A percentile compares a stretch with the other conserved stretches of the same genome.
Conservation (phyloP, 2,329 filamentous ascomycete species). For the Aspergillus oerlinghausenensis region DNA sequence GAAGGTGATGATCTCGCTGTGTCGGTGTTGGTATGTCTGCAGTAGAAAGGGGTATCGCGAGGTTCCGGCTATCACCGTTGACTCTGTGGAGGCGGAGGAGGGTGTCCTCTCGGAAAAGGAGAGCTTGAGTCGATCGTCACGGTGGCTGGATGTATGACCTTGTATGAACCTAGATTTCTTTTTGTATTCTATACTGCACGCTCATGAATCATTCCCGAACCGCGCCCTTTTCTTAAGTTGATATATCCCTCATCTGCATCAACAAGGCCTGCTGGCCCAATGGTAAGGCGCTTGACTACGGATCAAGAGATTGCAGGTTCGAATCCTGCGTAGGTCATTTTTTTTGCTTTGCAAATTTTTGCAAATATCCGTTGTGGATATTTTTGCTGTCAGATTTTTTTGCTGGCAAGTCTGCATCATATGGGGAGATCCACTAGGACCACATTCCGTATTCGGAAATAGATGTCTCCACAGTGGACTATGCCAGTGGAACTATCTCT, state of each 20-base stretch:
- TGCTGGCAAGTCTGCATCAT: not conserved
- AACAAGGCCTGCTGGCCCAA: constrained; percentile 32
- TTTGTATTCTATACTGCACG: not conserved
- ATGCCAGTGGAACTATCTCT: too few relatives aligned
- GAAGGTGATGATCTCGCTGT: constrained; percentile 11
- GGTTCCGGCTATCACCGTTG: not conserved
- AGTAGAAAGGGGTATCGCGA: constrained; percentile 4
- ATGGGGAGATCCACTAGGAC: not conserved
- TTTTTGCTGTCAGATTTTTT: not conserved
- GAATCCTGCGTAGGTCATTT: constrained; percentile 37
- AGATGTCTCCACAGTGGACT: too few relatives aligned
- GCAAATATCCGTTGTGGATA: not conserved
- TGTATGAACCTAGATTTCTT: not conserved
- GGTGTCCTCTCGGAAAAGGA: constrained; percentile 14
- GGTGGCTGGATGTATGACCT: not conserved
- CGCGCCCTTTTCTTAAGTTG: too few relatives aligned
- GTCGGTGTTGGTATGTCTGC: constrained; percentile 8
- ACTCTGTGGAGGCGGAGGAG: constrained; percentile 8
- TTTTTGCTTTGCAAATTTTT: not conserved
- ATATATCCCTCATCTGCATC: not conserved
- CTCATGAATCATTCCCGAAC: not conserved
- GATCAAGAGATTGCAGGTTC: constrained; percentile 51
- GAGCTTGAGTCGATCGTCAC: constrained; percentile 2
- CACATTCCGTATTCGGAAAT: not conserved
- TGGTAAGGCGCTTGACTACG: constrained; percentile 51